These are phyloP conservation scores for Neohortaea acidophila DNA, from an alignment of 495 filamentous ascomycete species.

Conservation along the genomic window DNA sequence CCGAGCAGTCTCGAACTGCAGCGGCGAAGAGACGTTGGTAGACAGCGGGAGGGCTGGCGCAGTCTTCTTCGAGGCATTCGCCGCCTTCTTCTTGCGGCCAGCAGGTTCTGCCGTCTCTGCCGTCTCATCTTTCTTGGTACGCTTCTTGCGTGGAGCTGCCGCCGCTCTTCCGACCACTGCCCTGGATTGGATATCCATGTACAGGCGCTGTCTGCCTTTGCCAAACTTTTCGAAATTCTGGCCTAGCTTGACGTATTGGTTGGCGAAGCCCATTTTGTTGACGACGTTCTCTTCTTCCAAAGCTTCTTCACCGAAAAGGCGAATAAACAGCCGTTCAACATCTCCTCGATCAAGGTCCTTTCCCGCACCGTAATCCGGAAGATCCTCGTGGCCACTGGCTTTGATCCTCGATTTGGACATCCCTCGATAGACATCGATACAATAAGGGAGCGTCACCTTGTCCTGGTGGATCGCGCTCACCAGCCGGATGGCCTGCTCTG, in stretches of 20 bases:
- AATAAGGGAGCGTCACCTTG: slow-evolving; percentile 38
- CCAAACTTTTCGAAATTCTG: slow-evolving; percentile 38
- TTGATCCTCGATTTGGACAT: slow-evolving; percentile 35
- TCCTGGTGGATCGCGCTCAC: slow-evolving; percentile 36
- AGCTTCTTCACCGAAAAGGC: slow-evolving; percentile 46
- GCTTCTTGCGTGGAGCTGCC: slow-evolving; percentile 22
- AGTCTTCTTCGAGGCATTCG: no score
- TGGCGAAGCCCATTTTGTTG: slow-evolving; percentile 45
- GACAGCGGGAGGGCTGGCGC: slow-evolving; percentile 40
- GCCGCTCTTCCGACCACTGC: slow-evolving; percentile 23
- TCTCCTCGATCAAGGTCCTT: slow-evolving; percentile 41
- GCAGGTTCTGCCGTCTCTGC: slow-evolving; percentile 6
- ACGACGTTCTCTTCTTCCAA: slow-evolving; percentile 42
- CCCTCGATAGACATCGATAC: slow-evolving; percentile 48
- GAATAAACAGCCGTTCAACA: slow-evolving; percentile 49
- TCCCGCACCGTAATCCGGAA: slow-evolving; percentile 41
- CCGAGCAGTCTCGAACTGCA: slow-evolving; percentile 39
- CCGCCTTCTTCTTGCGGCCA: slow-evolving; percentile 23
- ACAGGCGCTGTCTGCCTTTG: slow-evolving; percentile 36
- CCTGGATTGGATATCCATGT: slow-evolving; percentile 40
- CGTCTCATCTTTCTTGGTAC: slow-evolving; percentile 14
- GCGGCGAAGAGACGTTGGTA: slow-evolving; percentile 75
- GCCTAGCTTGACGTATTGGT: slow-evolving; percentile 44
- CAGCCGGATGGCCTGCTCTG: slow-evolving; percentile 47
- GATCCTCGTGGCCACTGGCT: slow-evolving; percentile 31